A percentile compares a stretch with the other conserved stretches of the same genome.
These are phyloP conservation scores for Epithele typhae DNA, from an alignment of 768 basidiomycete species.

Conservation along the genomic window DNA sequence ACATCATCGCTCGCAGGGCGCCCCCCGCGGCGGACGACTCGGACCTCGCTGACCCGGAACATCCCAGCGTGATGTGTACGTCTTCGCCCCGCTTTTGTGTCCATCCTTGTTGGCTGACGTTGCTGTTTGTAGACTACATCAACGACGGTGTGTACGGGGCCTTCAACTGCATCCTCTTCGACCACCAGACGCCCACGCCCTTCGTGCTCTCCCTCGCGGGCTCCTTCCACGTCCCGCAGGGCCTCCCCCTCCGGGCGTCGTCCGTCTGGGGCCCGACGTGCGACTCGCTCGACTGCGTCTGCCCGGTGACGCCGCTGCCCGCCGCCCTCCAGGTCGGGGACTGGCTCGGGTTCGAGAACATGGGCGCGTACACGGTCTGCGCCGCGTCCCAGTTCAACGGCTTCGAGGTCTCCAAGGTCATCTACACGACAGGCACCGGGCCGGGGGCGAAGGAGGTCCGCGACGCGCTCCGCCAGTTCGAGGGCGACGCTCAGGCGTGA, in stretches of 20 bases:
- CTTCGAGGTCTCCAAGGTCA: constrained; percentile 74
- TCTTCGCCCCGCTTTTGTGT: constrained; percentile 14
- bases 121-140: constrained; percentile 78
- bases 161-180: constrained; percentile 96
- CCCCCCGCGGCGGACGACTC: constrained; percentile 36
- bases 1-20: constrained; percentile 87
- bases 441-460: constrained; percentile 49
- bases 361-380: constrained; percentile 99
- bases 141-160: constrained; percentile 98
- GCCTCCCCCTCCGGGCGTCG: constrained; percentile 44
- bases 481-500: too few species aligned
- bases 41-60: constrained; percentile 27
- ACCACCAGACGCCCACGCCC: constrained; percentile 80
- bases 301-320: constrained; percentile 57
- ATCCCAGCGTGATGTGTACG: constrained; percentile 87
- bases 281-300: constrained; percentile 95
- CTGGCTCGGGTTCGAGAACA: constrained; percentile 96
- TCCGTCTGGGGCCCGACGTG: constrained; percentile 99
- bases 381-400: constrained; percentile 97
- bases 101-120: neutral
- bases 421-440: constrained; percentile 68
- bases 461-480: constrained; percentile 45
- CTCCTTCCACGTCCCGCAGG: constrained; percentile 52
- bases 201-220: constrained; percentile 68
- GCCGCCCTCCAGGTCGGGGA: constrained; percentile 80